These are phyloP conservation scores for Candida sanyaensis DNA, from an alignment of 1,139 yeast species.

Conservation along the genomic window DNA sequence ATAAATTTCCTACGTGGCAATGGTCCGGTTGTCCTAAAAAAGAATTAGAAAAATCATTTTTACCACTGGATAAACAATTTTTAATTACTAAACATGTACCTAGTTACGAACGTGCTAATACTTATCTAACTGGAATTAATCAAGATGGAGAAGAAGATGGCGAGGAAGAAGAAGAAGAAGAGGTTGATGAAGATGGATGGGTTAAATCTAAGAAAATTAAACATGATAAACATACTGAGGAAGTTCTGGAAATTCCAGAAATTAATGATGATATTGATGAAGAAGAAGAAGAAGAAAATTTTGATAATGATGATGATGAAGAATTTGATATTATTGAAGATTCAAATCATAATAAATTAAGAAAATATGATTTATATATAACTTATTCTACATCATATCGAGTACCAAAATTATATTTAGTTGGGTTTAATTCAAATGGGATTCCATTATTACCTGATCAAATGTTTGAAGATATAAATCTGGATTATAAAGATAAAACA, in stretches of 20 bases:
- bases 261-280: constrained; percentile 8
- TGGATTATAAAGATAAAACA: constrained; percentile 92
- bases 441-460: constrained; percentile 82
- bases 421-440: constrained; percentile 84
- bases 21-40: constrained; percentile 74
- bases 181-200: constrained; percentile 64
- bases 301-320: constrained; percentile 42
- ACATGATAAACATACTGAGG: background rate
- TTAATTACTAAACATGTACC: constrained; percentile 90
- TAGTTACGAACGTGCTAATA: constrained; percentile 71
- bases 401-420: constrained; percentile 91
- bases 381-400: constrained; percentile 93
- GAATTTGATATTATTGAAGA: constrained; percentile 29
- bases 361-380: constrained; percentile 86
- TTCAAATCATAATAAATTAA: constrained; percentile 35
- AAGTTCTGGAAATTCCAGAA: background rate
- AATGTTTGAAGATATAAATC: constrained; percentile 92
- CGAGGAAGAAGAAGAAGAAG: constrained; percentile 34
- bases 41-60: constrained; percentile 61
- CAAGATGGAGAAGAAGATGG: constrained; percentile 37
- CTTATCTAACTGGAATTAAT: constrained; percentile 44
- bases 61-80: constrained; percentile 85
- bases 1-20: constrained; percentile 95
- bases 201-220: constrained; percentile 26
- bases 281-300: constrained; percentile 30